Conservation (phyloP, 345 rosid species). For the Theobroma cacao region DNA sequence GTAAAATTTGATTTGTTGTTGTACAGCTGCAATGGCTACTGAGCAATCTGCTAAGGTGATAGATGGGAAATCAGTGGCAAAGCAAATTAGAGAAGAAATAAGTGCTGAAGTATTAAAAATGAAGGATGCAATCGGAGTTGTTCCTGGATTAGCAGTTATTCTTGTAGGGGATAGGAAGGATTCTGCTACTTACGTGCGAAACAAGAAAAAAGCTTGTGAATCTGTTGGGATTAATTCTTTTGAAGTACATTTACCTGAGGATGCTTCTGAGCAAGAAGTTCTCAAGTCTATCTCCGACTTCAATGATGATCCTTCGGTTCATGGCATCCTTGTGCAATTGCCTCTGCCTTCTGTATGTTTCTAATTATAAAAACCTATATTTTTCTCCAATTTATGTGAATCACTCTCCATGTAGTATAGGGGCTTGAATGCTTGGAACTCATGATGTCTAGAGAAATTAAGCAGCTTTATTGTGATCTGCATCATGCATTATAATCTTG, state of each 20-base stretch:
- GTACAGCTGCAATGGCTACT: constrained; percentile 30
- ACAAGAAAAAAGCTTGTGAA: constrained; percentile 71
- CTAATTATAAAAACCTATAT: background rate
- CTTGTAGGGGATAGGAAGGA: constrained; percentile 83
- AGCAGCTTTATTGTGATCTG: background rate
- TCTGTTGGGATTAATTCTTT: constrained; percentile 70
- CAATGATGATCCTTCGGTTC: constrained; percentile 68
- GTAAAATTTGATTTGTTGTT: background rate
- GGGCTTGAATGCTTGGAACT: background rate
- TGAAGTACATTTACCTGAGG: constrained; percentile 58
- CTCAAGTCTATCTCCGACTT: constrained; percentile 39
- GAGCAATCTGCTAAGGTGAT: constrained; percentile 57
- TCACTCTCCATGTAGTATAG: background rate
- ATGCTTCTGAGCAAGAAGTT: constrained; percentile 62
- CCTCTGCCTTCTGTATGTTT: constrained; percentile 61
- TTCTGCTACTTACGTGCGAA: constrained; percentile 75
- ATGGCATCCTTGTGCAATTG: constrained; percentile 91
- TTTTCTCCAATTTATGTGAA: background rate
- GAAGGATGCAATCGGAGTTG: constrained; percentile 69
- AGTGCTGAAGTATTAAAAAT: constrained; percentile 58
- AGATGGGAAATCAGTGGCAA: constrained; percentile 74
- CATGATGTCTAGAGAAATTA: background rate
- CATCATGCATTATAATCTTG: background rate
- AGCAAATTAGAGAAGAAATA: constrained; percentile 69
- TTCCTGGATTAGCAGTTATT: constrained; percentile 83